phyloP scores from a whole-genome alignment of 2,329 filamentous ascomycete species.

The Ophiostoma perfectum region DNA sequence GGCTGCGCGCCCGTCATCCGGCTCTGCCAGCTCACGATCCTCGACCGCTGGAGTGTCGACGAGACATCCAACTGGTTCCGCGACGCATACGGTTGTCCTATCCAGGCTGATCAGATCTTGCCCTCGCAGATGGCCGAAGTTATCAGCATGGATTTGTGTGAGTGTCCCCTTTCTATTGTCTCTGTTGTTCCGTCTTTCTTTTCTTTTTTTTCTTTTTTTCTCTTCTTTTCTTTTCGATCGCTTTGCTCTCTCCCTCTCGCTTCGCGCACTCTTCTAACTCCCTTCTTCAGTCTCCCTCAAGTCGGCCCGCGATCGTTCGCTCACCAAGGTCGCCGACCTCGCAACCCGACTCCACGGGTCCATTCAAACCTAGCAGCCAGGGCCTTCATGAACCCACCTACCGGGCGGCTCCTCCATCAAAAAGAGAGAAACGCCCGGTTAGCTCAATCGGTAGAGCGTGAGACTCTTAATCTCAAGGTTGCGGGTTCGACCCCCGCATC shows the following conservation, averaged over 20 bases:
- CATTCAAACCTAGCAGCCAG: not conserved
- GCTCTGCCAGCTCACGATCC: constrained; percentile 20
- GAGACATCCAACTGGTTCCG: constrained; percentile 16
- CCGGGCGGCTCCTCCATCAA: not conserved
- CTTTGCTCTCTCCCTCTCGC: not conserved
- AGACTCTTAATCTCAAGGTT: constrained; percentile 54
- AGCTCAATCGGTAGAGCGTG: constrained; percentile 69
- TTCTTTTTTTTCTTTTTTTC: not conserved
- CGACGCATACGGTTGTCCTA: constrained; percentile 7
- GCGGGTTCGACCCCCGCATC: constrained; percentile 43
- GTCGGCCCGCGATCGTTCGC: constrained; percentile 17
- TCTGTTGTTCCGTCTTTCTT: not conserved
- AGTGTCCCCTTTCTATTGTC: not conserved
- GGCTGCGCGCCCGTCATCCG: constrained; percentile 17
- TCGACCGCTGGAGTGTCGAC: constrained; percentile 24
- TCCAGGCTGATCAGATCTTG: constrained; percentile 11
- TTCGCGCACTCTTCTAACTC: not conserved
- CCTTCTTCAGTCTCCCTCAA: constrained; percentile 16
- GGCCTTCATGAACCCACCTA: not conserved
- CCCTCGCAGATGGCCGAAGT: constrained; percentile 17
- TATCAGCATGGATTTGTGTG: constrained; percentile 20
- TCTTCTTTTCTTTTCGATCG: not conserved
- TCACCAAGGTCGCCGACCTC: constrained; percentile 14
- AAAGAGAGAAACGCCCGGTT: constrained; percentile 42
- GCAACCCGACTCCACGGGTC: constrained; percentile 13